Conservation (phyloP, 2,329 filamentous ascomycete species). For the Cercospora sesami region DNA sequence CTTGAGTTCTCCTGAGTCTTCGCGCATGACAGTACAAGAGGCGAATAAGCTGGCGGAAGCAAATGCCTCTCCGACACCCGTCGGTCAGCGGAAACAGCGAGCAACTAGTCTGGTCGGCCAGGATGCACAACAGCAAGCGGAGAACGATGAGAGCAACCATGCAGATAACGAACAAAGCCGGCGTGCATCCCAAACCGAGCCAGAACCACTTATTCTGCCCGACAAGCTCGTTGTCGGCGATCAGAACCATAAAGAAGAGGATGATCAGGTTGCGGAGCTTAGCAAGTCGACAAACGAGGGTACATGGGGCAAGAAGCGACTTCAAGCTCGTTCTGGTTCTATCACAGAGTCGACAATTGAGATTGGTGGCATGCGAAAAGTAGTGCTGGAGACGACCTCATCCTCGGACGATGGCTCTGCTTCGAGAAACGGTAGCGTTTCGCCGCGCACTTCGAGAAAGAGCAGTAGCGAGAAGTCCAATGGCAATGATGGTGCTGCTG, state of each 20-base stretch:
- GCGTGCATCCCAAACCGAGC: background rate
- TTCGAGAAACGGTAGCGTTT: slow-evolving; percentile 9
- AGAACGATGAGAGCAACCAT: background rate
- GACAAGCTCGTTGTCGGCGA: slow-evolving; percentile 19
- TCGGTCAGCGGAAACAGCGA: background rate
- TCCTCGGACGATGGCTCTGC: slow-evolving; percentile 17
- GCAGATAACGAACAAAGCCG: background rate
- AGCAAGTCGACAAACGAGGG: slow-evolving; percentile 15
- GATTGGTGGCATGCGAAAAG: slow-evolving; percentile 70
- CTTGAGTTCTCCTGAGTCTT: slow-evolving; percentile 22
- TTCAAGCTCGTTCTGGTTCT: slow-evolving; percentile 65
- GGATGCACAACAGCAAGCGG: slow-evolving; percentile 13
- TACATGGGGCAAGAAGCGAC: slow-evolving; percentile 32
- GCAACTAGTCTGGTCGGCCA: slow-evolving; percentile 7
- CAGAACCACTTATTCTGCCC: slow-evolving; percentile 9
- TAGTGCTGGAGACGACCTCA: slow-evolving; percentile 67
- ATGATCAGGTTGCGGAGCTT: slow-evolving; percentile 24
- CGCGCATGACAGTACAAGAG: slow-evolving; percentile 27
- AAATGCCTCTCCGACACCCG: slow-evolving; percentile 20
- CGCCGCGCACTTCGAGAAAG: slow-evolving; percentile 15
- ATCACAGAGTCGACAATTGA: slow-evolving; percentile 79
- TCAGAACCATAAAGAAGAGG: slow-evolving; percentile 11
- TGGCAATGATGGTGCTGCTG: slow-evolving; percentile 15
- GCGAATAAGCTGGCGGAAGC: slow-evolving; percentile 31
- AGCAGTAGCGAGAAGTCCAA: slow-evolving; percentile 2